Evolutionary conservation across 768 basidiomycete species (phyloP).

Genomic region (Dentipellis fragilis): DNA sequence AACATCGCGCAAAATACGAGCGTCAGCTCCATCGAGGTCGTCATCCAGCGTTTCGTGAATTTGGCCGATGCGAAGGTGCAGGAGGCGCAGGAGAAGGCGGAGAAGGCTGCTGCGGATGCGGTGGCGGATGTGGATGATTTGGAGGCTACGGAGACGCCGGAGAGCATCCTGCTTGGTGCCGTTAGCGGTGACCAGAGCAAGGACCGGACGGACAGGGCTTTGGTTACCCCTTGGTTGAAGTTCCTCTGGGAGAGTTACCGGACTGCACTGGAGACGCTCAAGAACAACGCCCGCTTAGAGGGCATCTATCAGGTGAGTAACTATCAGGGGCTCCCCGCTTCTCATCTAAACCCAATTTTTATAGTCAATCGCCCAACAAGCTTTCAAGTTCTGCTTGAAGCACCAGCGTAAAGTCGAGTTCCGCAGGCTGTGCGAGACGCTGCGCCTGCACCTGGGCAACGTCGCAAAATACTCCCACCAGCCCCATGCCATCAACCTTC

Average conservation of each 20-base stretch:
- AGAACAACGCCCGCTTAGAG: constrained; percentile 91
- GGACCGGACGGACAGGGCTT: constrained; percentile 87
- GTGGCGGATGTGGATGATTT: constrained; percentile 85
- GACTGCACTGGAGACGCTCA: constrained; percentile 88
- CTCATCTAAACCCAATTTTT: constrained; percentile 1
- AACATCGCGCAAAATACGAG: constrained; percentile 93
- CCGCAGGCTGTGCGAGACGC: constrained; percentile 90
- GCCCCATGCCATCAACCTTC: constrained; percentile 88
- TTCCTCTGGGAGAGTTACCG: constrained; percentile 99
- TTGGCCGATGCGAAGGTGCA: constrained; percentile 74
- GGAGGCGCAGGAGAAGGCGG: constrained; percentile 82
- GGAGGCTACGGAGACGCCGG: constrained; percentile 91
- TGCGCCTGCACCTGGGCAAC: constrained; percentile 88
- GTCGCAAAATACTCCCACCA: constrained; percentile 95
- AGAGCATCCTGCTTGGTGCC: constrained; percentile 82
- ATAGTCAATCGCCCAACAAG: constrained; percentile 92
- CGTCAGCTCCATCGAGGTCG: constrained; percentile 84
- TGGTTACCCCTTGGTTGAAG: constrained; percentile 96
- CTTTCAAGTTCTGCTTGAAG: constrained; percentile 92
- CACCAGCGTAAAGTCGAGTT: constrained; percentile 96
- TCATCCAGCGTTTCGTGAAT: constrained; percentile 79
- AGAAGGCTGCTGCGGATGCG: constrained; percentile 48
- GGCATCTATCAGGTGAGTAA: constrained; percentile 78
- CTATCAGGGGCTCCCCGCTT: neutral
- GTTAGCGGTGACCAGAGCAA: constrained; percentile 87